Evolutionary conservation across 2,329 filamentous ascomycete species (phyloP), one percentile per base, ranked within the genome.

Genomic region (Huntiella abstrusa): DNA sequence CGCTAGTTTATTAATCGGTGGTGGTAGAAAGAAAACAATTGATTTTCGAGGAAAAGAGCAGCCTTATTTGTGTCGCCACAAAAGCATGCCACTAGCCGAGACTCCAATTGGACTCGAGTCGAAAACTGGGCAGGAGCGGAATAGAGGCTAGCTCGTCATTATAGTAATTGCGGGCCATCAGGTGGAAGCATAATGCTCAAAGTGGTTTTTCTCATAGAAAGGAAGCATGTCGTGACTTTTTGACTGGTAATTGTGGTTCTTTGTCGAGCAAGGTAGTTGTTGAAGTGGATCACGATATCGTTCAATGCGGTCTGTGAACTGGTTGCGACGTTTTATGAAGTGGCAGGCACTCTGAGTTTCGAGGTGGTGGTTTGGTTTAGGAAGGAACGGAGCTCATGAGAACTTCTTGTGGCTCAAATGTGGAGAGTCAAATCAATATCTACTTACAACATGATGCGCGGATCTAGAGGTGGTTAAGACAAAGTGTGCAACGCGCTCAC

Each of bases 381-480:
- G 34, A 16, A 36, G 34, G 15, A n/a, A n/a, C 15, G 5, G 4
- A 36, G 12, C 34, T 15, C 12, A 16, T 36, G 11, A 36, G 12
- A 5, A 36, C 15, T n/a, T 15, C 34, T 36, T 11, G 32, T 28
- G 33, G 28, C 12, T 39, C 22, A 33, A 28, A 22, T 28, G 19
- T 16, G 33, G 11, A 16, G 13, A 44, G 33, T 16, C 11, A 13
- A n/a, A 16, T n/a, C 16, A 17, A n/a, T 11, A 33, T 41, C 10
- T 32, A 46, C 44, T 46, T 46, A 46, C 44, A 46, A 46, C 44
- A 46, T 46, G 36, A 19, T 17, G 44, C 32, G 22, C 36, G 34
- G 11, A 34, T 38, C 22, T 32, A 15, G 22, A 28, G 11, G 10
- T 32, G 35, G 16, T 13, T 15, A 41, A n/a, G 40, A 41, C 15